These are phyloP conservation scores for Solanum stenotomum DNA, from an alignment of 257 asterid species.

Conservation along the genomic window DNA sequence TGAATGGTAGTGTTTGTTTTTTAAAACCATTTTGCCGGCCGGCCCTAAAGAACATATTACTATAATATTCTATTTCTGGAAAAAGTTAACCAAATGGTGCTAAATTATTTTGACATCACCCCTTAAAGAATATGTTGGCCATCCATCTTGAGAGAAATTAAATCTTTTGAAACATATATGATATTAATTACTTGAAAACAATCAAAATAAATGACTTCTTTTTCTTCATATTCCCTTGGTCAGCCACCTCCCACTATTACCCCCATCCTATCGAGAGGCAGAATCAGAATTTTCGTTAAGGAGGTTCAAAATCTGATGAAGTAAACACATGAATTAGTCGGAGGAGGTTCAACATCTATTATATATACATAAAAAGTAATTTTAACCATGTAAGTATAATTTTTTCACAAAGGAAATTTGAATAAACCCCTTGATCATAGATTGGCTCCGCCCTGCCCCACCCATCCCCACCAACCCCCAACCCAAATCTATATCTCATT, in stretches of 20 bases:
- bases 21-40: background rate
- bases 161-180: background rate
- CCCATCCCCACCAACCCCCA: background rate
- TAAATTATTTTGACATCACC: background rate
- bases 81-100: background rate
- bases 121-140: background rate
- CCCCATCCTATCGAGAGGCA: background rate
- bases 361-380: no score
- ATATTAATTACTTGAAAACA: background rate
- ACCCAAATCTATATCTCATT: background rate
- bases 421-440: background rate
- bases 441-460: background rate
- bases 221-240: background rate
- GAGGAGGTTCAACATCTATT: background rate
- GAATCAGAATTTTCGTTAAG: no score
- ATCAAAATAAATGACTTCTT: background rate
- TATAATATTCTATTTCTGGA: background rate
- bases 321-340: no score
- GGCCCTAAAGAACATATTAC: background rate
- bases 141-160: background rate
- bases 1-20: no score
- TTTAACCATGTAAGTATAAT: no score
- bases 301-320: no score
- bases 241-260: background rate
- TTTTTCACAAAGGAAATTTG: no score